Conservation (phyloP, 2,329 filamentous ascomycete species). For the Metarhizium robertsii region DNA sequence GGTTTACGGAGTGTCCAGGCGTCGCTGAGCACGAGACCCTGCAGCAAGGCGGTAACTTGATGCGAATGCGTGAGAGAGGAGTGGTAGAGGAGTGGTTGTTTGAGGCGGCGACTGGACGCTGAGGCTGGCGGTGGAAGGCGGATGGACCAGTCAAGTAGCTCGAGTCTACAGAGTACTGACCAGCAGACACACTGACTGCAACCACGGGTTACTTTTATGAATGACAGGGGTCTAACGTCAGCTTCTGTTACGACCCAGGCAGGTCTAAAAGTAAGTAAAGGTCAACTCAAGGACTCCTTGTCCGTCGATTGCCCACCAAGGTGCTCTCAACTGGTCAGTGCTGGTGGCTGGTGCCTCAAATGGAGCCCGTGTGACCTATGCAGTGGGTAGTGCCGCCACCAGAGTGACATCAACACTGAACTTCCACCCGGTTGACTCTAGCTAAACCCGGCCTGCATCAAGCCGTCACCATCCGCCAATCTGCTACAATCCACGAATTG, state of each 20-base stretch:
- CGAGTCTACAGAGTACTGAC: not conserved
- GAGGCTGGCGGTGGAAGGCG: not conserved
- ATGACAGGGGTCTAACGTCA: not conserved
- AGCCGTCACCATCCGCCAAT: not conserved
- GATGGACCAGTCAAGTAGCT: too few species aligned
- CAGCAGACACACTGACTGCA: too few species aligned
- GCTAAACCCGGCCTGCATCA: too few species aligned
- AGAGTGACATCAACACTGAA: not conserved
- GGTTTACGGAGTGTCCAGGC: not conserved
- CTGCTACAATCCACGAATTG: not conserved
- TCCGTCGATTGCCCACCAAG: too few species aligned
- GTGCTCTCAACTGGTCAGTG: too few species aligned
- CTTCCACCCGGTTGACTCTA: too few species aligned
- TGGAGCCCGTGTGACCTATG: too few species aligned
- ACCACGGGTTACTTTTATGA: too few species aligned
- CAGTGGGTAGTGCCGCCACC: not conserved
- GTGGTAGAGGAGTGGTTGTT: not conserved
- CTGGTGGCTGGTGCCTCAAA: too few species aligned
- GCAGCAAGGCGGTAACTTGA: not conserved
- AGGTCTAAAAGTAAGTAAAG: too few species aligned
- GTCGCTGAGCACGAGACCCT: constrained; percentile 1
- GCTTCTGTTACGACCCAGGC: too few species aligned
- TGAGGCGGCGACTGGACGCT: not conserved
- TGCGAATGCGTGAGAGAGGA: not conserved
- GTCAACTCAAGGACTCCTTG: too few species aligned